Base-by-base conservation (phyloP, 2,329 filamentous ascomycete species). In the Xylogone sp. region DNA sequence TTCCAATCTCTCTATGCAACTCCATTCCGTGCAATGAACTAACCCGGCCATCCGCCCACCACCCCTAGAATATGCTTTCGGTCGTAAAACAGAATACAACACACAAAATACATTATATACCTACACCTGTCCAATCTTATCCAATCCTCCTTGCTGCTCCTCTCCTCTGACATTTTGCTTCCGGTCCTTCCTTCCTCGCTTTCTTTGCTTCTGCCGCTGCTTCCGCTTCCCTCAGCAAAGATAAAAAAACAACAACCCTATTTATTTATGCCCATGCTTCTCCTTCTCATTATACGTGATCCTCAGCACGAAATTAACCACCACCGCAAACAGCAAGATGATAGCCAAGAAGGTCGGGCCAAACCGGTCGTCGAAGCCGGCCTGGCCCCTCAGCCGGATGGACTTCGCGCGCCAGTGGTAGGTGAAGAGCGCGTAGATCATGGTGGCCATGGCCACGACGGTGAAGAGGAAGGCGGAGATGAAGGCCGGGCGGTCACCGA, bases 391-490 rank as follows among this genome's bases (percentile, higher is more conserved):
- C 72, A 89, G 82, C 52, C 94, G 77, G 67, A 99, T 99, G 59
- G 88, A 95, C 71, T 89, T 91, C 21, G 94, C 94, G 56, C 94
- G 81, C 94, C 94, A 99, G 70, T 99, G 94, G 73, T 97, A 99
- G 27, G 93, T 97, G 55, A 90, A 81, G 10, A 99, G 77, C 5
- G 94, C 94, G 69, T 99, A 99, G 42, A 96, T 75, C 91, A 99
- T 97, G 43, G 92, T 90, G 49, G 88, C 82, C 84, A 99, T 93
- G 57, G 93, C 90, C 50, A 99, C 93, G 61, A 91, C 76, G 1
- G 94, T 97, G 76, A 99, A 99, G 49, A 97, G 78, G 49, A 90
- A 92, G 51, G 94, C 91, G 55, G 87, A 93, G 71, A 97, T 96
- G 69, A 94, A 94, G 63, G 93, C 93, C 51, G 96, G 84, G 58